Base-by-base conservation (phyloP, 306 rosid species). In the Prunus davidiana region DNA sequence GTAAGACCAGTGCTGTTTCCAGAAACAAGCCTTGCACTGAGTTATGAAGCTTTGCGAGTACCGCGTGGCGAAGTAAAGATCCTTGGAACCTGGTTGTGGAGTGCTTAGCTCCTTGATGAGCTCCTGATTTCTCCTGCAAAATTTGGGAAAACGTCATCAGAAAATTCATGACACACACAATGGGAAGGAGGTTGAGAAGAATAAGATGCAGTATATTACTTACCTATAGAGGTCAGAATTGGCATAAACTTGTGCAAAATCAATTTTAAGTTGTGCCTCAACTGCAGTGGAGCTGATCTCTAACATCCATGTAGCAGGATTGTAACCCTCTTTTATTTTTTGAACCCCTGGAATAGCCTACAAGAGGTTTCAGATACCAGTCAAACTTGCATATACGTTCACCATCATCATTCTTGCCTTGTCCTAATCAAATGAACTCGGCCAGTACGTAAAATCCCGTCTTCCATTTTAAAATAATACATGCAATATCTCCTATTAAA, bases 1-100 rank as follows among this genome's bases (percentile, higher is more conserved):
- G 82, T 85, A 85, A 18, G 88, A 85, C 75, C 75, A 52, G 28
- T 64, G 67, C 41, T 81, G 84, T 77, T 85, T 85, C 88, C 86
- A 82, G 57, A 85, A 77, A 79, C 88, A 85, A 67, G 88, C 86
- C 75, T 68, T 67, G 80, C 72, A 82, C 61, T 82, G 88, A 49
- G 78, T 81, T 28, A 56, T 14, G 49, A 79, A 76, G 34, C 86
- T 63, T 54, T 76, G 86, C 3, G 88, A 82, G 82, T 78, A 85
- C 34, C 75, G 58, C 20, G 84, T 82, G 2, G 82, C 76, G 69
- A 85, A 85, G 57, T 82, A 38, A 3, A 85, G 80, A 64, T 85
- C 88, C 75, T 79, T 71, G n/a, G 86, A 85, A 25, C 84, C 86
- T 38, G 73, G 84, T 10, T 67, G 79, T 13, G 86, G 86, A 9